Evolutionary conservation across 257 asterid genomes (phyloP).

Genomic region (Henckelia pumila): DNA sequence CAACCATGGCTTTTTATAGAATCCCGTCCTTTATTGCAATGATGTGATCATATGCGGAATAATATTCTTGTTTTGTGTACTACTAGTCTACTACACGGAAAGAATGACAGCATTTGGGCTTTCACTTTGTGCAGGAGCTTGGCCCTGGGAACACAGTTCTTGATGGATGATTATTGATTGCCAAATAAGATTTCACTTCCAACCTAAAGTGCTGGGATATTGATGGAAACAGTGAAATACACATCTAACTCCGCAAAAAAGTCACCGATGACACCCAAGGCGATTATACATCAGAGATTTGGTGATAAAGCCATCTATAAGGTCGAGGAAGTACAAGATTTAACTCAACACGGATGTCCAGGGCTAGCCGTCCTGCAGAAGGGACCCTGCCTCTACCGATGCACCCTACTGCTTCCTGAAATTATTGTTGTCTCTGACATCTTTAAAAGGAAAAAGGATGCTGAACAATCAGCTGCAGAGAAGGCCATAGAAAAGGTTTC

Average conservation of each 20-base stretch:
- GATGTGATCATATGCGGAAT: not conserved
- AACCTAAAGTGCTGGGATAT: not conserved
- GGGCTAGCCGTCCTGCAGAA: not conserved
- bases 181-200: not conserved
- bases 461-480: conserved; percentile 94
- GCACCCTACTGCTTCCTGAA: not conserved
- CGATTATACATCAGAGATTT: not conserved
- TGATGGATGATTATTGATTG: not conserved
- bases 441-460: conserved; percentile 72
- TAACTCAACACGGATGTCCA: not conserved
- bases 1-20: no score
- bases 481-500: conserved; percentile 81
- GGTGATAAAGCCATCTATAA: not conserved
- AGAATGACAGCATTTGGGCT: not conserved
- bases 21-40: no score
- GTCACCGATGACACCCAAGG: not conserved
- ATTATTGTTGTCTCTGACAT: conserved; percentile 55
- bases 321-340: not conserved
- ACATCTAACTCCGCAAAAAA: not conserved
- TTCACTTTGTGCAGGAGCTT: not conserved
- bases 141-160: not conserved
- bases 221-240: not conserved
- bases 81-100: not conserved
- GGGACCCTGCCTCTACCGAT: not conserved
- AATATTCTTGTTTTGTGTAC: no score